Evolutionary conservation across 1,139 yeast genomes (phyloP).

Genomic region (Hansenula sp.): DNA sequence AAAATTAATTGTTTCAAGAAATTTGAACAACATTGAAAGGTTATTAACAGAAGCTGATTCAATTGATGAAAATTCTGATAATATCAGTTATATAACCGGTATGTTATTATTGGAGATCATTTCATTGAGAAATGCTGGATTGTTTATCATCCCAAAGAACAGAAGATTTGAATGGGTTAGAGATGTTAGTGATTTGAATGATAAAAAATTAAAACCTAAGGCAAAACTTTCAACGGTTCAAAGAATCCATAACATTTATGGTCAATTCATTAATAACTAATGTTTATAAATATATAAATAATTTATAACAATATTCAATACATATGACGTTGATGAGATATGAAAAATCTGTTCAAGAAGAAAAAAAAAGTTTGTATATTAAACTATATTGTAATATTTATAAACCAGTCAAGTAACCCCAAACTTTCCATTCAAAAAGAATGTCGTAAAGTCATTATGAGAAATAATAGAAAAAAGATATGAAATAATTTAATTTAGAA

Average conservation of each 20-base stretch:
- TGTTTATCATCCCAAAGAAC: conserved; percentile 41
- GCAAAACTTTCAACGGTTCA: conserved; percentile 41
- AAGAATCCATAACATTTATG: conserved; percentile 35
- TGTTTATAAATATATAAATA: too few species aligned
- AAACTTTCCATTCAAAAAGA: not conserved
- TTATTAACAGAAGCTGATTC: conserved; percentile 31
- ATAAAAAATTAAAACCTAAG: conserved; percentile 26
- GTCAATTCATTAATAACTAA: conserved; percentile 3
- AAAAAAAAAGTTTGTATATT: not conserved
- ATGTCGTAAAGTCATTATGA: too few species aligned
- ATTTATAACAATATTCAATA: not conserved
- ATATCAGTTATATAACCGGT: conserved; percentile 34
- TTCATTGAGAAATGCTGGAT: conserved; percentile 47
- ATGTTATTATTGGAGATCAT: conserved; percentile 54
- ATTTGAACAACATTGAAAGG: conserved; percentile 57
- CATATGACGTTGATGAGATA: not conserved
- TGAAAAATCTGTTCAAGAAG: too few species aligned
- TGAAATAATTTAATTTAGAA: conserved; percentile 45
- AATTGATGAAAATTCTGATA: conserved; percentile 13
- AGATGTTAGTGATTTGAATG: conserved; percentile 52
- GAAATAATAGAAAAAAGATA: not conserved
- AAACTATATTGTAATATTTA: too few species aligned
- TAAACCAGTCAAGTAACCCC: not conserved
- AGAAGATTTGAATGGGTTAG: conserved; percentile 47
- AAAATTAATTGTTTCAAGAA: conserved; percentile 39